A percentile compares a stretch with the other conserved stretches of the same genome.
These are phyloP conservation scores for Meira nashicola DNA, from an alignment of 1,284 basidiomycete species.

Conservation along the genomic window DNA sequence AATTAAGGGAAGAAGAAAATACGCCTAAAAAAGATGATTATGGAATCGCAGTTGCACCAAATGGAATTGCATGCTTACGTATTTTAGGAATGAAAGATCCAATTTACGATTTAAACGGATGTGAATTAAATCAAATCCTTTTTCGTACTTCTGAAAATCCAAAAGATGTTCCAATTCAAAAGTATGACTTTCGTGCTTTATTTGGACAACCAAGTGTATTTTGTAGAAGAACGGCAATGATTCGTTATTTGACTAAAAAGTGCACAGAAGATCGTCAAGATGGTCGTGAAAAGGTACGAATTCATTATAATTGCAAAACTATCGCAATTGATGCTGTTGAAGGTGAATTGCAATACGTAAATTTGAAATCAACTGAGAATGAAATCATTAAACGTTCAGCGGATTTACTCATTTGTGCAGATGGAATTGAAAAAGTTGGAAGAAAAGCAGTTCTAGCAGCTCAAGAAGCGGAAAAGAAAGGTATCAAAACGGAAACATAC, in stretches of 20 bases:
- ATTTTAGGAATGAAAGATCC: background rate
- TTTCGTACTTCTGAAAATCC: too few species aligned
- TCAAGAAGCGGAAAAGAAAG: background rate
- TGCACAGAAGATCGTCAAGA: background rate
- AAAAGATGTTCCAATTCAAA: too few species aligned
- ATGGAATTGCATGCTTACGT: background rate
- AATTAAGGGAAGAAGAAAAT: too few species aligned
- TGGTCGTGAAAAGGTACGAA: background rate
- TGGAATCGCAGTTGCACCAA: background rate
- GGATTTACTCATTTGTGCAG: conserved; percentile 1
- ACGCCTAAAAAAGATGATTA: background rate
- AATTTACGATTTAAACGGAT: too few species aligned
- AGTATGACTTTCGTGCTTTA: too few species aligned
- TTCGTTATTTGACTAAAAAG: background rate
- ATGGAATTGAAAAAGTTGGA: background rate
- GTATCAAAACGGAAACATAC: background rate
- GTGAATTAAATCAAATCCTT: too few species aligned
- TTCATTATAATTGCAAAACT: background rate
- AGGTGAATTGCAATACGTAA: background rate
- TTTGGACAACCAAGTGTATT: background rate
- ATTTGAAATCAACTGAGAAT: background rate
- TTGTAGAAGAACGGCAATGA: background rate
- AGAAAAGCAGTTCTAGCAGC: background rate
- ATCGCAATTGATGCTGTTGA: background rate
- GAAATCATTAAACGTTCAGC: background rate